Conservation (phyloP, 495 filamentous ascomycete species). For the Lentithecium fluviatile region DNA sequence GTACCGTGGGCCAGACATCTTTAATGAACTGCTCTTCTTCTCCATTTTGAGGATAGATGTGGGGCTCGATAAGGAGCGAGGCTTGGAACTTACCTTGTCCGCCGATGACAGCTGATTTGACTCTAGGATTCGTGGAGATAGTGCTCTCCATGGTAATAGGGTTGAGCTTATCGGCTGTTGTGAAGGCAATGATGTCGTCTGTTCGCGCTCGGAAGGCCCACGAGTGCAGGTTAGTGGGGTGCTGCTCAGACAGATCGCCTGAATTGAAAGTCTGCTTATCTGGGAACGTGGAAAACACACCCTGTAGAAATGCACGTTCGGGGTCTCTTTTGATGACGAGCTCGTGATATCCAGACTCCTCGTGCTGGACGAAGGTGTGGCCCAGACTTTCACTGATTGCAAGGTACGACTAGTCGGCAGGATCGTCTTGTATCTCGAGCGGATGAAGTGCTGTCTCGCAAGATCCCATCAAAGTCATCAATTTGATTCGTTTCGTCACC, state of each 20-base stretch:
- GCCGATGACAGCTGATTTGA: constrained; percentile 35
- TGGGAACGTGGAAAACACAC: too few species aligned
- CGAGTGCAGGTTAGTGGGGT: constrained; percentile 34
- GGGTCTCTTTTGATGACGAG: too few species aligned
- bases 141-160: constrained; percentile 43
- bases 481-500: too few species aligned
- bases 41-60: neutral
- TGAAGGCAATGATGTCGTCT: constrained; percentile 46
- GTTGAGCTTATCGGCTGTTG: constrained; percentile 47
- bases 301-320: too few species aligned
- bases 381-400: too few species aligned
- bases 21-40: neutral
- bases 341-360: too few species aligned
- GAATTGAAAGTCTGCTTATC: too few species aligned
- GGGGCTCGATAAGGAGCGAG: constrained; percentile 36
- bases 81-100: constrained; percentile 42
- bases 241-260: constrained; percentile 16
- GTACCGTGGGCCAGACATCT: neutral
- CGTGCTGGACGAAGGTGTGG: too few species aligned
- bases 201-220: constrained; percentile 43
- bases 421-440: too few species aligned
- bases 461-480: too few species aligned
- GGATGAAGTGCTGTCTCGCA: too few species aligned
- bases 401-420: too few species aligned
- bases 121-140: neutral